Percentiles rank a stretch among this genome's conserved stretches.
phyloP scores from a whole-genome alignment of 805 yeast species.

The Candida yuanshanica region DNA sequence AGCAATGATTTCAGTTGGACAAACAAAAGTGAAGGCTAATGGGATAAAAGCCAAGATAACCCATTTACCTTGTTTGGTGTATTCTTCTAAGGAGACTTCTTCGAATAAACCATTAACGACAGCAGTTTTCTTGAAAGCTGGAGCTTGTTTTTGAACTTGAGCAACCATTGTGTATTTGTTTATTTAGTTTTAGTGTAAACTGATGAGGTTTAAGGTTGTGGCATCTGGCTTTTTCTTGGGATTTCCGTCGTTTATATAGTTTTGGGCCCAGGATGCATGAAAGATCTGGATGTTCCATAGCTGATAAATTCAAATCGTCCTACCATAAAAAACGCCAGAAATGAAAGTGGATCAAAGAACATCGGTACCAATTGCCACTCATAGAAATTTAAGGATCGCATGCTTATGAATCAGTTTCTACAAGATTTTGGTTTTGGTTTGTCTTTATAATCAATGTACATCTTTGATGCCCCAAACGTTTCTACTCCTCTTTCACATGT shows the following conservation, averaged over 20 bases:
- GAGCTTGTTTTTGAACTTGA: conserved; percentile 92
- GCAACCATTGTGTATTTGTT: conserved; percentile 62
- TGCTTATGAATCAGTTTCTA: too few relatives aligned
- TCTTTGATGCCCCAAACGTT: too few relatives aligned
- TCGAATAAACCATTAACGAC: conserved; percentile 95
- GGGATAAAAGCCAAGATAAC: conserved; percentile 96
- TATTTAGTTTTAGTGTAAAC: neutral
- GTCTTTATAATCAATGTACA: too few relatives aligned
- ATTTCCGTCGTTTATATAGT: conserved; percentile 1
- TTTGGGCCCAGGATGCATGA: neutral
- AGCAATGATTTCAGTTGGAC: conserved; percentile 99
- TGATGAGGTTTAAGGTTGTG: neutral
- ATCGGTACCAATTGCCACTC: too few relatives aligned
- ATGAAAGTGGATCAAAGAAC: too few relatives aligned
- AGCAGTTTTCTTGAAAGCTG: conserved; percentile 93
- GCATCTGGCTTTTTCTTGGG: neutral
- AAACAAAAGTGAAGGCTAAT: conserved; percentile 97
- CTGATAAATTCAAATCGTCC: conserved; percentile 2
- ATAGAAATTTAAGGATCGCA: too few relatives aligned
- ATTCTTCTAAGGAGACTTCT: conserved; percentile 90
- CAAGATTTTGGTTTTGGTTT: too few relatives aligned
- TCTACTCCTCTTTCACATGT: too few relatives aligned
- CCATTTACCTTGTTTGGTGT: conserved; percentile 85
- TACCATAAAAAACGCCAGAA: too few relatives aligned
- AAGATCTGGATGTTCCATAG: neutral